Conservation (phyloP, 1,284 basidiomycete genomes). For the Golubevia pallescens region DNA sequence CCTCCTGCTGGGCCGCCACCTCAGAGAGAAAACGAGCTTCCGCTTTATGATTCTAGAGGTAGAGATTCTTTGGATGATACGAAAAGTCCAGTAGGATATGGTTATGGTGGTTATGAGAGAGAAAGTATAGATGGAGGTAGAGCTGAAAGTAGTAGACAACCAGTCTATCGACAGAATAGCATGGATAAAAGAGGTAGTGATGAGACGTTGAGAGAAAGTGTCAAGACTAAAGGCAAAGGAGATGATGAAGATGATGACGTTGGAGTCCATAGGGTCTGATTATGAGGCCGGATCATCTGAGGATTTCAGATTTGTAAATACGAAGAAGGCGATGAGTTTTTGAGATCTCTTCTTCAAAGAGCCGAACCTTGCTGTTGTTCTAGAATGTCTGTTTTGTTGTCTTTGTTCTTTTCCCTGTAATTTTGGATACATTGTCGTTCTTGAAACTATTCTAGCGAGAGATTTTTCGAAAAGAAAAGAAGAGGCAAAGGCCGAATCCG, state of each 20-base stretch:
- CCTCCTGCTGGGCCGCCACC: not conserved
- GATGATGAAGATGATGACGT: not conserved
- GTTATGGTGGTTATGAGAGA: not conserved
- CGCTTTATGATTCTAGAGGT: not conserved
- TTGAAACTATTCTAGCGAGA: no score
- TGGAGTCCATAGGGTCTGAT: no score
- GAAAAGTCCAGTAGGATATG: not conserved
- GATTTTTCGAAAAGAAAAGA: no score
- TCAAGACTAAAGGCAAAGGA: not conserved
- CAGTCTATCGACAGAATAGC: not conserved
- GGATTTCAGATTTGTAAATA: no score
- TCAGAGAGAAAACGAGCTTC: not conserved
- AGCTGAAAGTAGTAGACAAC: not conserved
- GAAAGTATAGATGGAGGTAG: not conserved
- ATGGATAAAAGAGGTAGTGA: not conserved
- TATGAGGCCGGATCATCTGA: no score
- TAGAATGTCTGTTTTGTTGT: no score
- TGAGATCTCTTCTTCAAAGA: no score
- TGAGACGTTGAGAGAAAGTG: not conserved
- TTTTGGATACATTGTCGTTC: no score
- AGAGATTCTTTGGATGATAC: not conserved
- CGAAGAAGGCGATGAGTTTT: no score
- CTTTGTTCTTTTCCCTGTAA: no score
- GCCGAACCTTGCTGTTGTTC: no score
- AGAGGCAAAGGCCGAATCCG: no score